Conservation (phyloP, 805 yeast species). For the Yamadazyma endophytica region DNA sequence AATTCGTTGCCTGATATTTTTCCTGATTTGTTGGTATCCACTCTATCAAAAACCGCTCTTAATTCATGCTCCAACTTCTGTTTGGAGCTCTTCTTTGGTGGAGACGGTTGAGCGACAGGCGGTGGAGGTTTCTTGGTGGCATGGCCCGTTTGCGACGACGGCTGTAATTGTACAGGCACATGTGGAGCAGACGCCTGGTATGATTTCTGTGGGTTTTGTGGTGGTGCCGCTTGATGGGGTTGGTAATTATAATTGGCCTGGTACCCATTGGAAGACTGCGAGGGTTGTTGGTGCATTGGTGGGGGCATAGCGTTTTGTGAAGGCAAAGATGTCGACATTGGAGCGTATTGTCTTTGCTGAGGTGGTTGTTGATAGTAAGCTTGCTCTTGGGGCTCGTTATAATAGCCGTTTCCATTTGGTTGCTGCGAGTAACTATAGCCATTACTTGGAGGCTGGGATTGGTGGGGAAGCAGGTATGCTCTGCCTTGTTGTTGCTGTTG, state of each 20-base stretch:
- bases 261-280: no score
- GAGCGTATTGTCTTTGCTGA: no score
- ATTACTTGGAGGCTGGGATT: slow-evolving; percentile 8
- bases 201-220: slow-evolving; percentile 3
- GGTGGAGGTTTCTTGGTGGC: slow-evolving; percentile 11
- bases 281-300: slow-evolving; percentile 4
- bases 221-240: background rate
- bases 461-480: slow-evolving; percentile 10
- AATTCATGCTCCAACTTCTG: slow-evolving; percentile 45
- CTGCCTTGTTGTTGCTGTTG: slow-evolving; percentile 10
- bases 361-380: slow-evolving; percentile 11
- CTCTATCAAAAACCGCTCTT: slow-evolving; percentile 48
- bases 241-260: slow-evolving; percentile 1
- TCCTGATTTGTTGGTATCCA: slow-evolving; percentile 53
- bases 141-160: background rate
- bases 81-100: slow-evolving; percentile 20
- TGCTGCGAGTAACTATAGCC: slow-evolving; percentile 9
- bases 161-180: background rate
- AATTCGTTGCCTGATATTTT: slow-evolving; percentile 54
- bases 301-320: slow-evolving; percentile 9
- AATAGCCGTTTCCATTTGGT: slow-evolving; percentile 5
- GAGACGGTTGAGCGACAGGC: background rate
- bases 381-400: slow-evolving; percentile 10
- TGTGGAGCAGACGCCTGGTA: slow-evolving; percentile 6
- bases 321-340: no score